Evolutionary conservation across 1,284 basidiomycete species (phyloP).

Genomic region (Moesziomyces sp.): DNA sequence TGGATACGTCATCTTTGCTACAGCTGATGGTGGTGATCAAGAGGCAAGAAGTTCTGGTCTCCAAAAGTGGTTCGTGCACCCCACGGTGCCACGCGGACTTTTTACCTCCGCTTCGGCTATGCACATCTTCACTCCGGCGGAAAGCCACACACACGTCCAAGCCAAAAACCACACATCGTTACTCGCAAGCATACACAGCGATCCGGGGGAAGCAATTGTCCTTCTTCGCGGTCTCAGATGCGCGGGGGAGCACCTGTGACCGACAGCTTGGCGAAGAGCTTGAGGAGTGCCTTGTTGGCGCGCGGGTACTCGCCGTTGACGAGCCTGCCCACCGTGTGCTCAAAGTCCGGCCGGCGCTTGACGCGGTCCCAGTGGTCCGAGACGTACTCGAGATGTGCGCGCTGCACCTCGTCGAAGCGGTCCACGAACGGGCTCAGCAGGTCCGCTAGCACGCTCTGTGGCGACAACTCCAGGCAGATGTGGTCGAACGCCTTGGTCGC

Average conservation of each 20-base stretch:
- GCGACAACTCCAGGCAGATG: constrained; percentile 43
- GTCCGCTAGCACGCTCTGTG: constrained; percentile 50
- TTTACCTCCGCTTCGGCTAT: not conserved
- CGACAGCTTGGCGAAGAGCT: constrained; percentile 54
- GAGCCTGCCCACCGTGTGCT: constrained; percentile 41
- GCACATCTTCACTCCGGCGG: not conserved
- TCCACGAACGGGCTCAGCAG: constrained; percentile 56
- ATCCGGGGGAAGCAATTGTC: not conserved
- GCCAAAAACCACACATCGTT: too few species aligned
- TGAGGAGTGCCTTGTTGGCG: constrained; percentile 49
- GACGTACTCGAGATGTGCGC: constrained; percentile 55
- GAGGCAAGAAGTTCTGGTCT: not conserved
- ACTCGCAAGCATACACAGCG: too few species aligned
- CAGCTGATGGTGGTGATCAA: not conserved
- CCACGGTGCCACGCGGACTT: not conserved
- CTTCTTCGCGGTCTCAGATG: not conserved
- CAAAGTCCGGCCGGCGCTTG: constrained; percentile 56
- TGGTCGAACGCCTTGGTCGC: constrained; percentile 48
- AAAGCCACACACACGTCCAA: not conserved
- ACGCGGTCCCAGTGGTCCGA: constrained; percentile 52
- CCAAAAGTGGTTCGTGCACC: not conserved
- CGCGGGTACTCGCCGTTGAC: constrained; percentile 50
- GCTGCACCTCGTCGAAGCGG: constrained; percentile 53
- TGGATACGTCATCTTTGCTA: constrained; percentile 20
- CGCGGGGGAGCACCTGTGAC: constrained; percentile 1